A percentile compares a stretch with the other conserved stretches of the same genome.
These are phyloP conservation scores for Chytriomyces sp. DNA, from an alignment of 192 early-diverging fungal species.

Conservation along the genomic window DNA sequence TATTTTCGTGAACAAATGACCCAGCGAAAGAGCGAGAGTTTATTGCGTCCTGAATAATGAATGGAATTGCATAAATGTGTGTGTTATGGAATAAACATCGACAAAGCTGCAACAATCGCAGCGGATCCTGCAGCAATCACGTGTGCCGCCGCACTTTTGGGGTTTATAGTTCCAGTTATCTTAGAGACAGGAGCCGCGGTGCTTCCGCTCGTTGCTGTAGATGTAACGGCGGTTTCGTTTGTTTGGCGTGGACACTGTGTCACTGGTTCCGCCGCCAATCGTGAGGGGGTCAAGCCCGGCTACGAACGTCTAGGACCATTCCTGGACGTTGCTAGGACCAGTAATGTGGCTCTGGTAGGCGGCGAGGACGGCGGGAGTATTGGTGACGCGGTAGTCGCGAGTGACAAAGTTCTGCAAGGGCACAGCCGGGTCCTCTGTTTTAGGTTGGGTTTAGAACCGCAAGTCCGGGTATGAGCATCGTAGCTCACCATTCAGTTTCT, in stretches of 20 bases:
- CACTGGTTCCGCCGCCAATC: neutral
- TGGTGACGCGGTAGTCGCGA: neutral
- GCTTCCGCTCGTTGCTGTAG: neutral
- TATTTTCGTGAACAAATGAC: too few species aligned
- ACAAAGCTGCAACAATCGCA: too few species aligned
- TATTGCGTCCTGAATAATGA: too few species aligned
- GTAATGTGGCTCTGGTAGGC: neutral
- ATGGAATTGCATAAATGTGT: too few species aligned
- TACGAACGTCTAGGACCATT: neutral
- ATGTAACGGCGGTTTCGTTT: neutral
- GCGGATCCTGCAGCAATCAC: too few species aligned
- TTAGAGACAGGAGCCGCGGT: neutral
- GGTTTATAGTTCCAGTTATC: neutral
- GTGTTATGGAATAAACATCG: too few species aligned
- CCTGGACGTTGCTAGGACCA: neutral
- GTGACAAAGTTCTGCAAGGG: neutral
- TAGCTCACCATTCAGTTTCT: constrained; percentile 6
- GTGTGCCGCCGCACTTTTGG: neutral
- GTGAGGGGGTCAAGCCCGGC: neutral
- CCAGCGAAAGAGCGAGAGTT: too few species aligned
- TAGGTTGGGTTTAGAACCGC: neutral
- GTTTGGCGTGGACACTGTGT: too few species aligned
- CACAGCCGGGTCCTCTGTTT: neutral
- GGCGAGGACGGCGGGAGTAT: neutral
- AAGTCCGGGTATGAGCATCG: neutral